Evolutionary conservation across 2,329 filamentous ascomycete species (phyloP).

Genomic region (Pseudopyrenochaeta lycopersici): DNA sequence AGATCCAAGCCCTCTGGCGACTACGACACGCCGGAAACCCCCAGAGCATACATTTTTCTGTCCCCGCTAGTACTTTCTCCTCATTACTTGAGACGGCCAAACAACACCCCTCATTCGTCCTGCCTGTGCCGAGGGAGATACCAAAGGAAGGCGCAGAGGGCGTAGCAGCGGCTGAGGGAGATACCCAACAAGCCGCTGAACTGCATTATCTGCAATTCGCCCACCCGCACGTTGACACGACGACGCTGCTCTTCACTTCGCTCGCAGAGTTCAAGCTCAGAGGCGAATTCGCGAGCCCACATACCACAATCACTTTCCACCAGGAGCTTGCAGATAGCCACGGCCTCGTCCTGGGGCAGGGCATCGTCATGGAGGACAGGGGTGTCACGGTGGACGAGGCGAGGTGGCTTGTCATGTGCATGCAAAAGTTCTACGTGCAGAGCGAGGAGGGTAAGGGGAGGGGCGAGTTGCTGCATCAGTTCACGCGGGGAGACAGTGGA

Average conservation of each 20-base stretch:
- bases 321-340: conserved; percentile 78
- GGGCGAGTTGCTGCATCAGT: conserved; percentile 76
- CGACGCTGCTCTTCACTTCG: conserved; percentile 84
- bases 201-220: conserved; percentile 98
- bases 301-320: conserved; percentile 94
- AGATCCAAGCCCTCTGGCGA: conserved; percentile 90
- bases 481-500: conserved; percentile 76
- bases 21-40: conserved; percentile 79
- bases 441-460: conserved; percentile 62
- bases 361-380: conserved; percentile 76
- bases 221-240: conserved; percentile 73
- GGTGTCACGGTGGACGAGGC: conserved; percentile 83
- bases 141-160: conserved; percentile 30
- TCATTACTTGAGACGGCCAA: conserved; percentile 76
- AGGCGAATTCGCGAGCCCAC: conserved; percentile 88
- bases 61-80: conserved; percentile 77
- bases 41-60: conserved; percentile 81
- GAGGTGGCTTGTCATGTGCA: conserved; percentile 88
- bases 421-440: conserved; percentile 89
- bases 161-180: conserved; percentile 11
- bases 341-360: conserved; percentile 86
- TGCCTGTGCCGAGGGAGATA: conserved; percentile 77
- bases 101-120: conserved; percentile 84
- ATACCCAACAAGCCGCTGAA: conserved; percentile 73
- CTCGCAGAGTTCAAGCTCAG: conserved; percentile 91